Evolutionary conservation across 257 asterid species (phyloP).

Genomic region (Orobanche coerulescens): DNA sequence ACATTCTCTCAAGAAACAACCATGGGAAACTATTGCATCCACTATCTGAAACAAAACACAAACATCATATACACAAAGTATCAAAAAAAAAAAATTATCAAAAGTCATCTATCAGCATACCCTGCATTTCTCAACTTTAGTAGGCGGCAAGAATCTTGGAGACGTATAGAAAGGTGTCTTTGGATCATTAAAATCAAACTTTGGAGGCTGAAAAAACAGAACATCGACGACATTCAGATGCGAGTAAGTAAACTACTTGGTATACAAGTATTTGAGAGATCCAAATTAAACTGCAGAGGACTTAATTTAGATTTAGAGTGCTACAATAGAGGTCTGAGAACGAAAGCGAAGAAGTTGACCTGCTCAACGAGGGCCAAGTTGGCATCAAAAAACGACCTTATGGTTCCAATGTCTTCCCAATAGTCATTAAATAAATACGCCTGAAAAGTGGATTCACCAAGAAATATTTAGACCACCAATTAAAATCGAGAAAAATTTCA

Average conservation of each 20-base stretch:
- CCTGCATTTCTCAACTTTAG: conserved; percentile 86
- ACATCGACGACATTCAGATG: conserved; percentile 1
- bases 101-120: conserved; percentile 32
- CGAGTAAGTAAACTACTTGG: too few species aligned
- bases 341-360: conserved; percentile 33
- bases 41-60: conserved; percentile 44
- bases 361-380: conserved; percentile 89
- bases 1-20: conserved; percentile 82
- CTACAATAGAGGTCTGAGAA: not conserved
- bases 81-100: not conserved
- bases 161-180: conserved; percentile 87
- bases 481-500: not conserved
- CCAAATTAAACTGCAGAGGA: not conserved
- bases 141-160: conserved; percentile 84
- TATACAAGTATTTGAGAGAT: too few species aligned
- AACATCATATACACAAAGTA: conserved; percentile 14
- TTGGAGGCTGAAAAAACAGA: conserved; percentile 53
- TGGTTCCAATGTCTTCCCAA: conserved; percentile 97
- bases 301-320: not conserved
- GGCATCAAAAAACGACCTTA: conserved; percentile 82
- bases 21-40: conserved; percentile 87
- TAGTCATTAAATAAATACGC: conserved; percentile 79
- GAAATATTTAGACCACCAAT: conserved; percentile 6
- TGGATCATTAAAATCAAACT: conserved; percentile 73
- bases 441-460: conserved; percentile 30